Evolutionary conservation across 768 basidiomycete genomes (phyloP).

Genomic region (Melanogaster broomeanus): DNA sequence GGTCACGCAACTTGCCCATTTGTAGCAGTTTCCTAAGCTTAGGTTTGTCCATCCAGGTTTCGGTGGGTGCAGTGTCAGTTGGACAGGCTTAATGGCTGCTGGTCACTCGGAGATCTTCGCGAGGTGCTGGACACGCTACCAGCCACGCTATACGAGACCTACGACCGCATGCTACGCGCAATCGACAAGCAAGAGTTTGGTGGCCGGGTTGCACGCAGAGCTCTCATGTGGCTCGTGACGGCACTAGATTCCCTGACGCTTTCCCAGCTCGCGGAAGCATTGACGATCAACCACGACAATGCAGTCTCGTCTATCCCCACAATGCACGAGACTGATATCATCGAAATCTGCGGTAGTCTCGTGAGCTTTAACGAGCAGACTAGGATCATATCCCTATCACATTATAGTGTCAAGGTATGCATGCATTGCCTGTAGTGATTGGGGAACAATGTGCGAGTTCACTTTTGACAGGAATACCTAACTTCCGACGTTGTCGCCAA

Average conservation of each 20-base stretch:
- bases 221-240: slow-evolving; percentile 4
- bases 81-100: neutral
- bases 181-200: neutral
- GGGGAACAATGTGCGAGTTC: neutral
- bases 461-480: neutral
- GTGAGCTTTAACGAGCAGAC: neutral
- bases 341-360: slow-evolving; percentile 3
- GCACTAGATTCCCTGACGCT: neutral
- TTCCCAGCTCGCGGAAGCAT: neutral
- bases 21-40: slow-evolving; percentile 14
- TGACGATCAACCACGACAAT: neutral
- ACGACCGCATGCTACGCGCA: neutral
- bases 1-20: neutral
- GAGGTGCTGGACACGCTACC: neutral
- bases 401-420: slow-evolving; percentile 8
- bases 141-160: slow-evolving; percentile 2
- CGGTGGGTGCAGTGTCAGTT: slow-evolving; percentile 6
- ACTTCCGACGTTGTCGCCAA: neutral
- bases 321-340: neutral
- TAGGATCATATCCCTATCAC: neutral
- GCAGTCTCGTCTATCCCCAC: neutral
- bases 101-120: neutral
- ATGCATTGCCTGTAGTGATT: neutral
- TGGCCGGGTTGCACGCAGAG: neutral
- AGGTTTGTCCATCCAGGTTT: neutral